Evolutionary conservation across 75 land plant species (phyloP).

Genomic region (Selaginella moellendorffii): DNA sequence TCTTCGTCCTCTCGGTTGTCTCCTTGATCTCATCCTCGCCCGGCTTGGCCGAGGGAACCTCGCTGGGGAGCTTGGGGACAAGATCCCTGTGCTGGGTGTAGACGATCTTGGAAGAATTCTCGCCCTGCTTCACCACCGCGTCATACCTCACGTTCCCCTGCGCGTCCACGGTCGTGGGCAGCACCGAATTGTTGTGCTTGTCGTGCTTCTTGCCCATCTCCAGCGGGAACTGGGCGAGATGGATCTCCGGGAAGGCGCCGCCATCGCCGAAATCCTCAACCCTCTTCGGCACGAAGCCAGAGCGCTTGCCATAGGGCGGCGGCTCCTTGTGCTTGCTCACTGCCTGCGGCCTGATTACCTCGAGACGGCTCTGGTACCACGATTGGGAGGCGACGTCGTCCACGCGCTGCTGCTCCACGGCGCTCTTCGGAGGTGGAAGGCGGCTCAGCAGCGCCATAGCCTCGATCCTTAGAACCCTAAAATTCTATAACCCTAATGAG

Average conservation of each 20-base stretch:
- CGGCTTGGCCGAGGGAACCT: slow-evolving; percentile 15
- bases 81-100: slow-evolving; percentile 82
- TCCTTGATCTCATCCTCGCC: slow-evolving; percentile 46
- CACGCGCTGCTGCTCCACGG: too few species aligned
- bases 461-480: too few species aligned
- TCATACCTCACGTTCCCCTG: slow-evolving; percentile 70
- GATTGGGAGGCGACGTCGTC: slow-evolving; percentile 69
- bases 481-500: too few species aligned
- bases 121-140: slow-evolving; percentile 79
- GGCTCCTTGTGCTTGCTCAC: slow-evolving; percentile 9
- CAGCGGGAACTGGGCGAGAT: slow-evolving; percentile 84
- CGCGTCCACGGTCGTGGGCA: slow-evolving; percentile 65
- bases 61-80: slow-evolving; percentile 44
- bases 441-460: too few species aligned
- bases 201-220: slow-evolving; percentile 69
- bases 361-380: slow-evolving; percentile 59
- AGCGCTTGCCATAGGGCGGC: slow-evolving; percentile 60
- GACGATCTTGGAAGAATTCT: slow-evolving; percentile 70
- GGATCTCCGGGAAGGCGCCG: slow-evolving; percentile 95
- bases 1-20: slow-evolving; percentile 61
- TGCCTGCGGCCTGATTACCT: slow-evolving; percentile 17
- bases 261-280: slow-evolving; percentile 94
- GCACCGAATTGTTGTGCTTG: slow-evolving; percentile 45
- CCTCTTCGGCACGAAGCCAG: slow-evolving; percentile 59
- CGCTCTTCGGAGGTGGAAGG: too few species aligned